Evolutionary conservation across 192 early-diverging fungal genomes (phyloP).

Genomic region (Geosiphon pyriformis): DNA sequence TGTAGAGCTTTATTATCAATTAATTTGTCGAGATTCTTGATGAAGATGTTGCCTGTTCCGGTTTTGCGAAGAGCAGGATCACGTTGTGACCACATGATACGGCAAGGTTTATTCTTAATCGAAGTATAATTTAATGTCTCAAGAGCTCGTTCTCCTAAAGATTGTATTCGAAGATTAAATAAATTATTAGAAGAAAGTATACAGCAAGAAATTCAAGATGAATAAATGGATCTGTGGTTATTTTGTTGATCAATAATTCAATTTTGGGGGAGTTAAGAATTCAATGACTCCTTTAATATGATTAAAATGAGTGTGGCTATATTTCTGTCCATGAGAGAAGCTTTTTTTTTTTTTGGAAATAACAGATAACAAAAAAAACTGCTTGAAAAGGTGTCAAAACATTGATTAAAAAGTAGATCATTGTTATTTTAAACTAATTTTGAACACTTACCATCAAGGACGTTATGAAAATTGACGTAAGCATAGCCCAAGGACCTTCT

Average conservation of each 20-base stretch:
- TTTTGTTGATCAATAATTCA: no score
- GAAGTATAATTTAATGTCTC: constrained; percentile 93
- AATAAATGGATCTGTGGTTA: no score
- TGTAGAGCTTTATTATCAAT: constrained; percentile 99
- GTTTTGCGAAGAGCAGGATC: constrained; percentile 90
- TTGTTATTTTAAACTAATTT: no score
- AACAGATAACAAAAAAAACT: no score
- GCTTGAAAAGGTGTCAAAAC: no score
- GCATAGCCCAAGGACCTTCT: constrained; percentile 94
- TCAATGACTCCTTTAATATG: no score
- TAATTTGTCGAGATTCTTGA: constrained; percentile 96
- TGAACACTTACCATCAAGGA: constrained; percentile 62
- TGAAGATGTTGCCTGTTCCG: constrained; percentile 97
- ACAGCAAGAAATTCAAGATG: no score
- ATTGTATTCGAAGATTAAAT: constrained; percentile 8
- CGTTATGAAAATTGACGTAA: constrained; percentile 98
- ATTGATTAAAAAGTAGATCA: no score
- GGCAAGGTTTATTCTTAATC: constrained; percentile 91
- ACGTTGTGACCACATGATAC: constrained; percentile 99
- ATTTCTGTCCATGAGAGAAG: no score
- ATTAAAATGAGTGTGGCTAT: no score
- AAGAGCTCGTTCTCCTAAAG: constrained; percentile 79
- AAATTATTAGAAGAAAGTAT: background rate
- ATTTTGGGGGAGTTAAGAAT: no score
- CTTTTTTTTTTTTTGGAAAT: no score